Evolutionary conservation across 129 eudicot species (phyloP), one percentile per base, ranked within the genome.

Genomic region (Oenanthe sinensis): DNA sequence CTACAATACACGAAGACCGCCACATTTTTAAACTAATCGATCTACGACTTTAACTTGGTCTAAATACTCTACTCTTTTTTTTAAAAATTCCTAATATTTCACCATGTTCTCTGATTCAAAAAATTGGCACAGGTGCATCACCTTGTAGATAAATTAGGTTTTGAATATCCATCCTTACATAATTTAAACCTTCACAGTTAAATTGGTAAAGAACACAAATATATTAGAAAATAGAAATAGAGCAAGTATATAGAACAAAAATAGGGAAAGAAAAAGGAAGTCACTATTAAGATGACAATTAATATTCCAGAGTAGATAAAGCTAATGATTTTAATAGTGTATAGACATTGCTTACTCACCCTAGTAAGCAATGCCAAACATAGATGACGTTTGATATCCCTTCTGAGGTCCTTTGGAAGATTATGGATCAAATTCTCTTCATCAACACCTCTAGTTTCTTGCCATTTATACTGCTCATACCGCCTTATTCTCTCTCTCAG

Each of bases 401-500:
- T 86, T 85, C 99, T 87, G 75, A 96, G 95, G 87, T 96, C 99
- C 85, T 90, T 96, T 14, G 99, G 97, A 78, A 96, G 99, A 81
- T 89, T 90, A 10, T 77, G 86, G 76, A 90, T 85, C 78, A 96
- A 80, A 80, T 82, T 90, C 81, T 96, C 97, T 85, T 96, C 99
- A 78, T 96, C 99, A 69, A 92, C 99, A 45, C 99, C 99, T 83
- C 99, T 83, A 16, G 97, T 96, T 87, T 92, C 97, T 88, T 92
- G 99, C 99, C 99, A 96, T 79, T 90, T 92, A 81, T 96, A 96
- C 70, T 96, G 99, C 81, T 92, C 97, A 74, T 90, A 96, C 30
- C 97, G 87, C 85, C 97, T 90, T 84, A 96, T 92, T 75, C 99
- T 90, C 75, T 96, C 99, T 87, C 90, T 87, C 40, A 96, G 83